Evolutionary conservation across 257 asterid species (phyloP).

Genomic region (Solanum clarkiae): DNA sequence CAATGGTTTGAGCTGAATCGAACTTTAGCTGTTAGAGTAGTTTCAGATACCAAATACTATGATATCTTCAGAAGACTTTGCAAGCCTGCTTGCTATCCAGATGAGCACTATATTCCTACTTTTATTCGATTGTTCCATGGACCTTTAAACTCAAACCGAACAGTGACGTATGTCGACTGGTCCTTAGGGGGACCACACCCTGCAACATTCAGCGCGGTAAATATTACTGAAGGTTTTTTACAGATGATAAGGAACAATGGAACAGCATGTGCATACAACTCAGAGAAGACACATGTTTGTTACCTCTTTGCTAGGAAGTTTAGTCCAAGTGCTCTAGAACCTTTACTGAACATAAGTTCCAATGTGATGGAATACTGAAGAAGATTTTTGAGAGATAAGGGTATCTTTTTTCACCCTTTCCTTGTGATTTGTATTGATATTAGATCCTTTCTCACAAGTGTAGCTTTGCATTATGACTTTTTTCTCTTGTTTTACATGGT

Average conservation of each 20-base stretch:
- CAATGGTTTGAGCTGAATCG: slow-evolving; percentile 95
- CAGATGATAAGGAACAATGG: slow-evolving; percentile 43
- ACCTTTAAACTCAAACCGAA: slow-evolving; percentile 50
- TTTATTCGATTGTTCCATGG: slow-evolving; percentile 52
- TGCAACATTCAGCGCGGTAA: slow-evolving; percentile 38
- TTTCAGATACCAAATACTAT: slow-evolving; percentile 70
- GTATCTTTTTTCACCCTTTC: not conserved
- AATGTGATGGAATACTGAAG: slow-evolving; percentile 59
- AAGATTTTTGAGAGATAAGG: not conserved
- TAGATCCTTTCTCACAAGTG: not conserved
- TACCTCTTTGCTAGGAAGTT: slow-evolving; percentile 90
- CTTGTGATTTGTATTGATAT: not conserved
- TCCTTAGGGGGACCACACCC: slow-evolving; percentile 75
- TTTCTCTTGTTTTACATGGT: not conserved
- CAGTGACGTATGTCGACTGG: slow-evolving; percentile 87
- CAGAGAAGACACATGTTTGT: slow-evolving; percentile 27
- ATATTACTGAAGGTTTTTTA: slow-evolving; percentile 43
- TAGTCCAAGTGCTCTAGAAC: slow-evolving; percentile 53
- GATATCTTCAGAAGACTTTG: slow-evolving; percentile 54
- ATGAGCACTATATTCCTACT: slow-evolving; percentile 89
- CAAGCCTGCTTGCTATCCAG: slow-evolving; percentile 84
- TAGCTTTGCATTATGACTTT: not conserved
- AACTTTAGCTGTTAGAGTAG: slow-evolving; percentile 42
- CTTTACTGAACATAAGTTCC: slow-evolving; percentile 45
- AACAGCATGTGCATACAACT: slow-evolving; percentile 52